phyloP scores from a whole-genome alignment of 371 early-diverging fungal genomes.

The Phascolomyces articulosus region DNA sequence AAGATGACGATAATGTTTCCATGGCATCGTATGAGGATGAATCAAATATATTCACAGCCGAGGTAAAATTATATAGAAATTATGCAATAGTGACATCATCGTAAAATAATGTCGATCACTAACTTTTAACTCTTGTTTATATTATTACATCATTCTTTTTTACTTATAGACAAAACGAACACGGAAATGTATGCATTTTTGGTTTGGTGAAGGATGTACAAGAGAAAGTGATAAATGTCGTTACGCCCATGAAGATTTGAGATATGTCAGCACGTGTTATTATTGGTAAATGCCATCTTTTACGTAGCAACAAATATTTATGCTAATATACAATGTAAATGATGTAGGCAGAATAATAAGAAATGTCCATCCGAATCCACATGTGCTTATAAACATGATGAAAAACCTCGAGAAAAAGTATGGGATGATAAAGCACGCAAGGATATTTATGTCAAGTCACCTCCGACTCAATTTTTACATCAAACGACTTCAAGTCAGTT shows the following conservation, averaged over 20 bases:
- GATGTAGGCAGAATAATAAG: conserved; percentile 5
- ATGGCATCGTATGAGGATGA: too few relatives aligned
- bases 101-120: too few relatives aligned
- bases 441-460: background rate
- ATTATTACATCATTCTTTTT: too few relatives aligned
- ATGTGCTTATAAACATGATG: background rate
- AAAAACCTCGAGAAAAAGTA: background rate
- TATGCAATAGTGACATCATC: too few relatives aligned
- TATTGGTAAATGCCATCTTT: conserved; percentile 19
- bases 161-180: background rate
- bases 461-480: background rate
- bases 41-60: too few relatives aligned
- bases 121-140: too few relatives aligned
- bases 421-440: background rate
- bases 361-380: background rate
- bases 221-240: conserved; percentile 54
- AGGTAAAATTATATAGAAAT: too few relatives aligned
- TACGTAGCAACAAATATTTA: too few relatives aligned
- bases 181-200: background rate
- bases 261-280: conserved; percentile 22
- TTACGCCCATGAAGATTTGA: conserved; percentile 56
- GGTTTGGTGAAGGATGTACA: background rate
- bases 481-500: background rate
- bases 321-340: background rate
- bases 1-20: too few relatives aligned